phyloP scores from a whole-genome alignment of 2,329 filamentous ascomycete genomes.

The Diaporthe longicolla region DNA sequence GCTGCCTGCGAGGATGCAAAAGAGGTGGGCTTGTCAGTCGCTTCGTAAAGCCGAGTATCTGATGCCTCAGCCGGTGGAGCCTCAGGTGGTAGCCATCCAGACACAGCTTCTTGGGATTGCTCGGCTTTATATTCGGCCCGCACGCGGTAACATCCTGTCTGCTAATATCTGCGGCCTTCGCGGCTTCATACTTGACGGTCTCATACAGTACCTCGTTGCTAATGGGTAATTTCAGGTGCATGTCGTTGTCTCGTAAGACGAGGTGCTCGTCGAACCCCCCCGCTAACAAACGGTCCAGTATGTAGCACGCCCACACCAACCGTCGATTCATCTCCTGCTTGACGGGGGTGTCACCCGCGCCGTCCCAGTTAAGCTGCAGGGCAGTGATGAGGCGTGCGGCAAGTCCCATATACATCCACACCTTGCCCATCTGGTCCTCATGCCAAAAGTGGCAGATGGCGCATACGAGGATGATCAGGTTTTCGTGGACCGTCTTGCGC shows the following conservation, averaged over 20 bases:
- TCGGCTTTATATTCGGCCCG: not conserved
- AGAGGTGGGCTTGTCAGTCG: constrained; percentile 38
- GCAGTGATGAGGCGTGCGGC: constrained; percentile 55
- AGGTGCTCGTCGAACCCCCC: constrained; percentile 59
- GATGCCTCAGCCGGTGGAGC: constrained; percentile 55
- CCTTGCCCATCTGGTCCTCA: constrained; percentile 54
- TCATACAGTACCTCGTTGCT: constrained; percentile 53
- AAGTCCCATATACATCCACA: constrained; percentile 57
- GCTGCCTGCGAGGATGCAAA: constrained; percentile 45
- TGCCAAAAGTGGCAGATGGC: constrained; percentile 56
- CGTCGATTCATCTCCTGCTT: constrained; percentile 55
- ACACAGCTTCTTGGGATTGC: constrained; percentile 6
- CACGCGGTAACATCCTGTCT: not conserved
- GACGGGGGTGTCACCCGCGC: constrained; percentile 49
- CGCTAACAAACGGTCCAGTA: constrained; percentile 55
- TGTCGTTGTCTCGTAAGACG: constrained; percentile 53
- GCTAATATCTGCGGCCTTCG: not conserved
- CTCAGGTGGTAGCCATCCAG: constrained; percentile 54
- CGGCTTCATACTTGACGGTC: constrained; percentile 41
- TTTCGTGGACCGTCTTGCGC: constrained; percentile 47
- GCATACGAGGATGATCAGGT: constrained; percentile 52
- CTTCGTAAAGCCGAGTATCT: constrained; percentile 50
- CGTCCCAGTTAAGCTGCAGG: constrained; percentile 58
- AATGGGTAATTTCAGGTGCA: constrained; percentile 56
- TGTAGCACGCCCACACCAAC: constrained; percentile 57